Percentiles rank a stretch among this genome's conserved stretches.
Conservation (phyloP, 2,329 filamentous ascomycete species). For the Neonectria faginata region DNA sequence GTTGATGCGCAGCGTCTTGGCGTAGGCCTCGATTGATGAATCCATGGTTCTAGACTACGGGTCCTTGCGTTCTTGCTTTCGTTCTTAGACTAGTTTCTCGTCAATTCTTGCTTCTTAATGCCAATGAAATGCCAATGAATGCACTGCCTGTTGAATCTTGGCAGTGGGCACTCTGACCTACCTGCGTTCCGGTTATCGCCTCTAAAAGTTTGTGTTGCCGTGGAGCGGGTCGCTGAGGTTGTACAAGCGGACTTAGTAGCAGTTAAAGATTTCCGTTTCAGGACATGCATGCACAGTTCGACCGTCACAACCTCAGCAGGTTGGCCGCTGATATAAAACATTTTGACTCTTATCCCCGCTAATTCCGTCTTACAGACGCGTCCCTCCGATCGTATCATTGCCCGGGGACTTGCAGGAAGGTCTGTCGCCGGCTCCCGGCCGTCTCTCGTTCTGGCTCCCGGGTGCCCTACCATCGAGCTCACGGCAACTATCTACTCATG, state of each 20-base stretch:
- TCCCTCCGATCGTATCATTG: not conserved
- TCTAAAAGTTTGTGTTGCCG: slow-evolving; percentile 3
- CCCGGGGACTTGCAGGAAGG: not conserved
- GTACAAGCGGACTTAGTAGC: slow-evolving; percentile 20
- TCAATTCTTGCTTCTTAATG: slow-evolving; percentile 2
- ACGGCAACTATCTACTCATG: not conserved
- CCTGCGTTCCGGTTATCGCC: not conserved
- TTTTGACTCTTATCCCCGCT: slow-evolving; percentile 28
- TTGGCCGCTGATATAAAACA: not conserved
- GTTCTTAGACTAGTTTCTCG: not conserved
- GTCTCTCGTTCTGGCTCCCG: slow-evolving; percentile 15
- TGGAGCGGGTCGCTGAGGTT: not conserved
- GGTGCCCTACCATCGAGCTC: not conserved
- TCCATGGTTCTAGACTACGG: slow-evolving; percentile 25
- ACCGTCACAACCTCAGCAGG: not conserved
- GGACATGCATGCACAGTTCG: not conserved
- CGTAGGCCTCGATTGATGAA: slow-evolving; percentile 31
- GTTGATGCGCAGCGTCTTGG: slow-evolving; percentile 35
- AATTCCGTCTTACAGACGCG: slow-evolving; percentile 20
- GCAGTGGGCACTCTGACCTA: not conserved
- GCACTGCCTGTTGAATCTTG: not conserved
- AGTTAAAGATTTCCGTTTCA: slow-evolving; percentile 31
- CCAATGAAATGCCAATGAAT: not conserved
- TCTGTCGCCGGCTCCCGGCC: slow-evolving; percentile 31
- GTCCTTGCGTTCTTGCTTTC: not conserved